A percentile compares a stretch with the other conserved stretches of the same genome.
These are phyloP conservation scores for Iris pallida DNA, from an alignment of 116 monocot species.

Conservation along the genomic window DNA sequence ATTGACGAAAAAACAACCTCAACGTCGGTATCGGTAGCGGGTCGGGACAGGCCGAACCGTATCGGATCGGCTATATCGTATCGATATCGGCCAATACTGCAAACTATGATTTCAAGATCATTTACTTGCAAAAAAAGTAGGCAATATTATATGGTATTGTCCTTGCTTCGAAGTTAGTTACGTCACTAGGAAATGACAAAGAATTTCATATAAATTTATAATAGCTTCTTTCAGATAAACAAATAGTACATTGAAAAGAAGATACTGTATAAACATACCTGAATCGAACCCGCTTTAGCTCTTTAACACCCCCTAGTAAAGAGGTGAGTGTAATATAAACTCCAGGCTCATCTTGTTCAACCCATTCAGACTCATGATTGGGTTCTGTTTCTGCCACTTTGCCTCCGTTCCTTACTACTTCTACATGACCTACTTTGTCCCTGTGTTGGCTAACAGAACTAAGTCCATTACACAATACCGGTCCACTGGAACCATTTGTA, in stretches of 20 bases:
- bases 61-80: too few relatives aligned
- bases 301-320: conserved; percentile 71
- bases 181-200: not conserved
- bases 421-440: conserved; percentile 42
- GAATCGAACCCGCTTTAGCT: conserved; percentile 97
- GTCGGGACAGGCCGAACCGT: too few relatives aligned
- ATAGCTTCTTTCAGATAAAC: not conserved
- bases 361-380: conserved; percentile 74
- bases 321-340: conserved; percentile 92
- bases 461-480: conserved; percentile 27
- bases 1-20: too few relatives aligned
- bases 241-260: not conserved
- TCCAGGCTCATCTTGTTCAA: conserved; percentile 97
- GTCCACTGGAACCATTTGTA: conserved; percentile 31
- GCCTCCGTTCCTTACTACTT: conserved; percentile 45
- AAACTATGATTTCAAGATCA: too few relatives aligned
- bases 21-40: too few relatives aligned
- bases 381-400: conserved; percentile 41
- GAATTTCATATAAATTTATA: too few relatives aligned
- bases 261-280: conserved; percentile 45
- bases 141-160: too few relatives aligned
- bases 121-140: too few relatives aligned
- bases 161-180: not conserved
- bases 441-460: conserved; percentile 22
- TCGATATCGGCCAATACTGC: too few relatives aligned